These are phyloP conservation scores for Hippophae gyantsensis DNA, from an alignment of 306 rosid species.

Conservation along the genomic window DNA sequence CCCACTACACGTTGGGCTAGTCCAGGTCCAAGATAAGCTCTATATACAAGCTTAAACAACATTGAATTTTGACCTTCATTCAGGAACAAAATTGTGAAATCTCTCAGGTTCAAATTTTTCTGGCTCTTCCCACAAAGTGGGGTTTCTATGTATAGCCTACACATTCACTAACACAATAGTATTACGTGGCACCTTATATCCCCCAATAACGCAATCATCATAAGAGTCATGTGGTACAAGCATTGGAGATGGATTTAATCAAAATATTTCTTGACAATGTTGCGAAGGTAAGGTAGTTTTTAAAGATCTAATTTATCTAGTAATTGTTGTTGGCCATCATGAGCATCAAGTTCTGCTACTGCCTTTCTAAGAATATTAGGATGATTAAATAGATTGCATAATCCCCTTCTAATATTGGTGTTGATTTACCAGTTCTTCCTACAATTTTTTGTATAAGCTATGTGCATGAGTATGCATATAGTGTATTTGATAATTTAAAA, in stretches of 20 bases:
- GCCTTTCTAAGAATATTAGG: conserved; percentile 35
- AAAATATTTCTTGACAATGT: conserved; percentile 41
- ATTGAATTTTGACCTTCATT: conserved; percentile 8
- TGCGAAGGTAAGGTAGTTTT: conserved; percentile 39
- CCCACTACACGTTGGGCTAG: conserved; percentile 18
- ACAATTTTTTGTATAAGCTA: no score
- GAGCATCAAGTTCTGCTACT: conserved; percentile 28
- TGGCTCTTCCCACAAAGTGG: conserved; percentile 30
- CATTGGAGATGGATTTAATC: conserved; percentile 33
- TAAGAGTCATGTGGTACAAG: conserved; percentile 39
- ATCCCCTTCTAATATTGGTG: conserved; percentile 50
- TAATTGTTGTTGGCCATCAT: conserved; percentile 28
- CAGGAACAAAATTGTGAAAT: conserved; percentile 8
- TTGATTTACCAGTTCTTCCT: conserved; percentile 40
- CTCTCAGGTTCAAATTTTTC: conserved; percentile 42
- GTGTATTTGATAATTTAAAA: no score
- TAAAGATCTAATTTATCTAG: conserved; percentile 34
- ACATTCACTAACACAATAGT: conserved; percentile 39
- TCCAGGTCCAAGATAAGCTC: conserved; percentile 22
- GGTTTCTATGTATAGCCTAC: conserved; percentile 57
- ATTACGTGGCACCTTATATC: conserved; percentile 37
- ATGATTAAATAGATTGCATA: conserved; percentile 42
- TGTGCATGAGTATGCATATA: no score
- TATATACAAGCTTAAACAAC: conserved; percentile 26
- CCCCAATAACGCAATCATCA: conserved; percentile 27